Evolutionary conservation across 202 grass and related monocot genomes (phyloP), one percentile per base, ranked within the genome.

Genomic region (Tripidium arundinaceum): DNA sequence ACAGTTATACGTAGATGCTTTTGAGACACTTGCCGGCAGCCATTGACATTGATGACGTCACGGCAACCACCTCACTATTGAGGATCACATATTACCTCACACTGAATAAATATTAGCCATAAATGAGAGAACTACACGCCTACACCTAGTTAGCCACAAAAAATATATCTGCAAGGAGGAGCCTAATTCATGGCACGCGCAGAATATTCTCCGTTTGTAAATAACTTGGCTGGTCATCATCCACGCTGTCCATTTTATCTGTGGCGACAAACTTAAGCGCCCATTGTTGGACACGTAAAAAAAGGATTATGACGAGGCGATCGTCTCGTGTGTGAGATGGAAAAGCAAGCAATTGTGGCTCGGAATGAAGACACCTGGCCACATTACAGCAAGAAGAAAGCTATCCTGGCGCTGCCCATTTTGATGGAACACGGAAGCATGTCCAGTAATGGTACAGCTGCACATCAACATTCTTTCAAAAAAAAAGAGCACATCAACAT

Each of bases 401-500:
- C 65, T 85, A 85, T 89, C 86, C 86, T 57, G 6, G 43, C 68
- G 28, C n/a, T n/a, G n/a, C n/a, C n/a, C n/a, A n/a, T n/a, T n/a
- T n/a, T n/a, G n/a, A n/a, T n/a, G n/a, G n/a, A n/a, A n/a, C n/a
- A n/a, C 26, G 26, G 19, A 12, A 58, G 21, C 50, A 22, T 27
- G 77, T 55, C 63, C 24, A 64, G 76, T 57, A 74, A 52, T 52
- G 16, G 49, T 7, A 52, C 49, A 52, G 19, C 2, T 54, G 7
- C 49, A 54, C 49, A 54, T n/a, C 49, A 54, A 47, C 15, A 5
- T 47, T 47, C 1, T 6, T 47, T 47, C 45, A 47, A 46, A 46
- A 46, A n/a, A 37, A 71, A 6, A 71, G 11, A 65, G 33, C 70
- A 76, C 54, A 63, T 80, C 76, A 80, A 34, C 64, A 28, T 69